Evolutionary conservation across 306 rosid genomes (phyloP), one percentile per base, ranked within the genome.

Genomic region (Rosa persica): DNA sequence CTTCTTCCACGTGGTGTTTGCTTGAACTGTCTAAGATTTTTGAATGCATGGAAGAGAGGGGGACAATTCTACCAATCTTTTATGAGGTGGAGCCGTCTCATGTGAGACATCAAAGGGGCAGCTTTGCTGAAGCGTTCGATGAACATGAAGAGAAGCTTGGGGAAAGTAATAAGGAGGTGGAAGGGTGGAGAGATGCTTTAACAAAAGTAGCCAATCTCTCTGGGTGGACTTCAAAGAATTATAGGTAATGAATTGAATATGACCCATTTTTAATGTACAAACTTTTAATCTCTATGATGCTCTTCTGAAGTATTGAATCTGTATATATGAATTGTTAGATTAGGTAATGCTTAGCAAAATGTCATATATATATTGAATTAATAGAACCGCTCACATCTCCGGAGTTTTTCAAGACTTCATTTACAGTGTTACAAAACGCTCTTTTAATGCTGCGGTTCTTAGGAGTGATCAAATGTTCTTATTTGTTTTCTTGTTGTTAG

Each of bases 71-170:
- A 0, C 81, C 85, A 0, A 61, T 81, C 0, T 81, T 81, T 19
- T 76, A 60, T 40, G 62, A 57, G 34, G 60, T 81, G 22, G 80
- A 81, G 22, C 77, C 84, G 0, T 22, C 80, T 17, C 40, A 42
- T 17, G 78, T 81, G 15, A 58, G 78, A 17, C 75, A 71, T 25
- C 85, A 76, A 30, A 61, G 43, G 42, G 78, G 81, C 0, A 51
- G 23, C 10, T 71, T 60, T 42, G 74, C 51, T 13, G n/a, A 36
- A 48, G 85, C 78, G 22, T 71, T 81, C 36, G 47, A 20, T 6
- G 43, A 60, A 23, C 80, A 68, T 70, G 80, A 81, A 61, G n/a
- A 69, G 10, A 40, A 13, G 3, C 58, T 69, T 8, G 22, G 17
- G 15, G 43, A 60, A 5, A 25, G 36, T 39, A 46, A 3, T 22